Conservation (phyloP, 1,284 basidiomycete species). For the Veloboletus limbatus region DNA sequence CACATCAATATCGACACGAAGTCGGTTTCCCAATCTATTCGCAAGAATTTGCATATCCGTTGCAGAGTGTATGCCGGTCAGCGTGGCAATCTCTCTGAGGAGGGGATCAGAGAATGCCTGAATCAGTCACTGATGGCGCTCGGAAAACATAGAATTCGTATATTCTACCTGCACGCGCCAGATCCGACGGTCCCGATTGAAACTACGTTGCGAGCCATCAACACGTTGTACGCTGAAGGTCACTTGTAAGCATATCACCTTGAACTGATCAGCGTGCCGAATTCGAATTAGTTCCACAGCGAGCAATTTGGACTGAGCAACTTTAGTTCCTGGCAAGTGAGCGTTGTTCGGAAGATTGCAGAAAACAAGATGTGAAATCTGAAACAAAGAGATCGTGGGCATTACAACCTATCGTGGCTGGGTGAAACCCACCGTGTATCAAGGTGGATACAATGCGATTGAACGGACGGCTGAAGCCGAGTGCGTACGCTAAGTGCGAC, state of each 20-base stretch:
- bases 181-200: conserved; percentile 31
- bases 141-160: conserved; percentile 22
- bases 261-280: neutral
- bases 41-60: neutral
- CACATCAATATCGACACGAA: conserved; percentile 30
- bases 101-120: conserved; percentile 25
- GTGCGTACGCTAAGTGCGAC: conserved; percentile 5
- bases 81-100: conserved; percentile 24
- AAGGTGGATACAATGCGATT: conserved; percentile 42
- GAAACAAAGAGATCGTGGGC: conserved; percentile 34
- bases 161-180: conserved; percentile 30
- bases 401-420: conserved; percentile 35
- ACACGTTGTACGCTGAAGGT: conserved; percentile 40
- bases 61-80: conserved; percentile 25
- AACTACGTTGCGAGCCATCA: conserved; percentile 38
- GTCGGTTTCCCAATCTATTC: conserved; percentile 4
- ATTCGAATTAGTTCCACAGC: conserved; percentile 30
- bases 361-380: neutral
- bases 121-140: conserved; percentile 26
- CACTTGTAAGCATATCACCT: conserved; percentile 35
- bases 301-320: conserved; percentile 46
- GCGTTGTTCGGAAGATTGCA: neutral
- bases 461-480: conserved; percentile 44
- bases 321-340: conserved; percentile 43
- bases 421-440: conserved; percentile 32